Evolutionary conservation across 108 stramenopile genomes (phyloP), one percentile per base, ranked within the genome.

Genomic region (Skeletonema potamos): DNA sequence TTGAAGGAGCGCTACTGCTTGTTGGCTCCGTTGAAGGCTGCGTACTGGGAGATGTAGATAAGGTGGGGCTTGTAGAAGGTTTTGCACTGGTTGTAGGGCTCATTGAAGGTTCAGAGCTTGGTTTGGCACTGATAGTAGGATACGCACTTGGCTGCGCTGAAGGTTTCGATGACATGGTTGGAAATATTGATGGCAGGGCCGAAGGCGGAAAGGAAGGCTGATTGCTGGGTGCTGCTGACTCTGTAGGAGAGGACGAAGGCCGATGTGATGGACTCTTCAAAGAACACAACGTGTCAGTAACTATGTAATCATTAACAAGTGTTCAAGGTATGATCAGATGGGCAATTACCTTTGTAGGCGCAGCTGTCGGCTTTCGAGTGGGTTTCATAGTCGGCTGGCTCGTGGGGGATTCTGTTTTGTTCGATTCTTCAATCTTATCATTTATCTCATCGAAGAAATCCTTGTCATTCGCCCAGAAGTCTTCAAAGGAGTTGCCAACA

Each of bases 341-440:
- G n/a, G n/a, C 20, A 30, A 37, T 44, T 34, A 64, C 63, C 12
- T 29, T 48, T 29, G 64, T 27, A 46, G 64, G 64, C 12, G 24
- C 55, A 20, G 37, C 15, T 13, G 66, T 67, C 34, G 66, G 51
- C 24, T 15, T 44, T 24, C 27, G n/a, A 4, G 63, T 65, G 13
- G 64, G 46, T 30, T 10, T 65, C 26, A 26, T 3, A 18, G 66
- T 58, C 36, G 66, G 66, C 4, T 54, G 22, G 30, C 18, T 3
- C 15, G 70, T 54, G 55, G 22, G 48, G 4, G 22, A 6, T 6
- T 51, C 48, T 9, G 48, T 22, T 51, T 51, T 51, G 48, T 71
- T 61, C 6, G 59, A 62, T 62, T 44, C 46, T 48, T 61, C 61
- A 33, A 62, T 68, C 66, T 28, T 56, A 26, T 68, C 66, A 34